phyloP scores from a whole-genome alignment of 139 green algal species.

The Chlorella sp. region DNA sequence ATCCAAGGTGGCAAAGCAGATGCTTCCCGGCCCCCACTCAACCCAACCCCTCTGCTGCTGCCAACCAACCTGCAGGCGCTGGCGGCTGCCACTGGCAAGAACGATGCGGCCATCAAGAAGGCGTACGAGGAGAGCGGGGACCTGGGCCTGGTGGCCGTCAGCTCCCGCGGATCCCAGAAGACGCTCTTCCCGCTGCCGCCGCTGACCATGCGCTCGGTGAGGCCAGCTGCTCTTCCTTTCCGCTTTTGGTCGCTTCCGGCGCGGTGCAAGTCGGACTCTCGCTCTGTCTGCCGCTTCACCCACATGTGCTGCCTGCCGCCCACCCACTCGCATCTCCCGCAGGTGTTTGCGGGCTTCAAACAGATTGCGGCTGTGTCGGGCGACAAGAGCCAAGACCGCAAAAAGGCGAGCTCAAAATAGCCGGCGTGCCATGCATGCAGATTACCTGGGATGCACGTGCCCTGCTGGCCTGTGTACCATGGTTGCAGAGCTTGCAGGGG shows the following conservation, averaged over 20 bases:
- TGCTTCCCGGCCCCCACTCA: too few species aligned
- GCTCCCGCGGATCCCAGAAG: conserved; percentile 46
- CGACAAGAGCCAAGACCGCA: conserved; percentile 70
- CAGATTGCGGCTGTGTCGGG: conserved; percentile 76
- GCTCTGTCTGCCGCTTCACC: background rate
- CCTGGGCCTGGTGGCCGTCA: conserved; percentile 85
- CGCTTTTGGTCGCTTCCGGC: too few species aligned
- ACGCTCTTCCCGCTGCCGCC: conserved; percentile 64
- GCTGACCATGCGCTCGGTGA: conserved; percentile 10
- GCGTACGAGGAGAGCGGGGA: conserved; percentile 88
- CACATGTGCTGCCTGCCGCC: background rate
- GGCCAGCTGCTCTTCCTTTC: too few species aligned
- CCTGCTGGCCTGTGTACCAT: too few species aligned
- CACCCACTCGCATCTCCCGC: background rate
- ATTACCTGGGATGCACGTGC: too few species aligned
- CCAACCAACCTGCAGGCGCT: conserved; percentile 80
- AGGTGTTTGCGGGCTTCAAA: conserved; percentile 72
- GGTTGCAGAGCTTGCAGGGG: too few species aligned
- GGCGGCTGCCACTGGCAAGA: conserved; percentile 82
- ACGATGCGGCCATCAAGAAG: conserved; percentile 84
- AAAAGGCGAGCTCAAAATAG: conserved; percentile 58
- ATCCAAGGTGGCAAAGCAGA: too few species aligned
- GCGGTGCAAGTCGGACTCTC: background rate
- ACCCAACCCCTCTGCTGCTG: too few species aligned
- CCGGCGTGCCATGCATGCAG: too few species aligned